Base-by-base conservation (phyloP, 2,329 filamentous ascomycete species). In the Arthrobotrys sphaeroides region DNA sequence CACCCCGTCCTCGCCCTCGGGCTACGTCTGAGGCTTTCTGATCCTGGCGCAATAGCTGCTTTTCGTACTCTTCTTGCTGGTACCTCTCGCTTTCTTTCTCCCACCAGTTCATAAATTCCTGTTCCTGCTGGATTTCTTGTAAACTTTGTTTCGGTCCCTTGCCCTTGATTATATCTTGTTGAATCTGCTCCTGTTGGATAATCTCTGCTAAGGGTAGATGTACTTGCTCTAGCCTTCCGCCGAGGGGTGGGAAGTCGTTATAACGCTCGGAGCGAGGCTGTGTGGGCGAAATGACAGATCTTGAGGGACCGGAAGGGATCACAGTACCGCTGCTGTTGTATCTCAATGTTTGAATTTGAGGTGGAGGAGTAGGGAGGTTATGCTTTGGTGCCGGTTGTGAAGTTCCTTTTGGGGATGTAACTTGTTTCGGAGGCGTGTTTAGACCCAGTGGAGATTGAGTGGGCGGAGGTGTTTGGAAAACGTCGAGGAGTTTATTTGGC, bases 91-190 rank as follows among this genome's bases (percentile, higher is more conserved):
- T 93, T 82, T 97, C 94, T 77, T 91, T 89, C 78, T 96, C 92
- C 93, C 93, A 97, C 93, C 94, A 97, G 81, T 96, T 90, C 81
- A 97, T 92, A 81, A 99, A 99, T 60, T 93, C 93, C 81, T 99
- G 95, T 83, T 99, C 95, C 78, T 95, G 89, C 82, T 99, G 95
- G 73, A 99, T 99, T 77, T 98, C 95, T 80, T 96, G 90, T 28
- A 99, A 84, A 77, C 92, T 95, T 67, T 94, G 88, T 83, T 96
- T 97, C 1, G 93, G 92, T 9, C 90, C 90, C 0, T 93, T 92
- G 81, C 97, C 94, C 62, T 89, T 90, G 75, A 96, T 89, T 16
- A 88, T 87, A 69, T 93, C 89, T 80, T 96, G 95, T 81, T 97
- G 94, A 6, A 88, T 88, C 81, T 90, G 89, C 83, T 99, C 93